Percentiles rank a stretch among this genome's conserved stretches.
phyloP scores from a whole-genome alignment of 2,329 filamentous ascomycete genomes.

The Nemania bipapillata region DNA sequence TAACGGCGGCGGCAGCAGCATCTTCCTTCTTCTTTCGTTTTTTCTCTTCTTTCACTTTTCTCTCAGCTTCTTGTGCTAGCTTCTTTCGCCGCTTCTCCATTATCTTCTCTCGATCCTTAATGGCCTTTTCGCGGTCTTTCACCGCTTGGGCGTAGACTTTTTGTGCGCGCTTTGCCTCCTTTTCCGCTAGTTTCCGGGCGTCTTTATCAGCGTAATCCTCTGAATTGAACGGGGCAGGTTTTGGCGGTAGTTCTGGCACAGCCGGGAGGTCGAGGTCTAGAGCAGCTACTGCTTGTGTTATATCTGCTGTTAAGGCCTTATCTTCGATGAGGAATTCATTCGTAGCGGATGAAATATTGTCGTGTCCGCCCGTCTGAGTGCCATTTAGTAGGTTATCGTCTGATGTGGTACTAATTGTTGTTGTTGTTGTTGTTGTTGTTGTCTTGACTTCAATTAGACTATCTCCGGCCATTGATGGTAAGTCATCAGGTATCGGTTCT shows the following conservation, averaged over 20 bases:
- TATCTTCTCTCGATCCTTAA: constrained; percentile 71
- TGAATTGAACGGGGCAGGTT: constrained; percentile 67
- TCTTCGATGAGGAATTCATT: constrained; percentile 19
- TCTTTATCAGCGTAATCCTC: constrained; percentile 70
- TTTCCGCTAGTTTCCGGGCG: constrained; percentile 74
- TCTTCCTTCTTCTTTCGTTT: constrained; percentile 35
- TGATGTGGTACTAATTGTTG: background rate
- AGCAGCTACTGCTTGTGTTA: constrained; percentile 37
- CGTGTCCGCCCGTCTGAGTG: background rate
- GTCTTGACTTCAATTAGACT: background rate
- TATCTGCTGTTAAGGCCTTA: constrained; percentile 22
- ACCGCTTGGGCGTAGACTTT: constrained; percentile 74
- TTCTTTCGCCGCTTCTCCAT: constrained; percentile 65
- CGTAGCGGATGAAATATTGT: constrained; percentile 7
- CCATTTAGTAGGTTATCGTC: background rate
- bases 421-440: no score
- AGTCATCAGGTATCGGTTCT: constrained; percentile 45
- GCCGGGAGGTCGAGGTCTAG: constrained; percentile 53
- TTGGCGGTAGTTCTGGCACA: constrained; percentile 63
- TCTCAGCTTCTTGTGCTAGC: constrained; percentile 55
- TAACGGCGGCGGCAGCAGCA: constrained; percentile 11
- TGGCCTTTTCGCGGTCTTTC: constrained; percentile 72
- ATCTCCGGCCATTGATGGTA: constrained; percentile 17
- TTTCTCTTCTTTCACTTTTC: constrained; percentile 56
- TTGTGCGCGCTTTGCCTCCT: constrained; percentile 69